phyloP scores from a whole-genome alignment of 2,329 filamentous ascomycete genomes.

The Alternaria sp. region DNA sequence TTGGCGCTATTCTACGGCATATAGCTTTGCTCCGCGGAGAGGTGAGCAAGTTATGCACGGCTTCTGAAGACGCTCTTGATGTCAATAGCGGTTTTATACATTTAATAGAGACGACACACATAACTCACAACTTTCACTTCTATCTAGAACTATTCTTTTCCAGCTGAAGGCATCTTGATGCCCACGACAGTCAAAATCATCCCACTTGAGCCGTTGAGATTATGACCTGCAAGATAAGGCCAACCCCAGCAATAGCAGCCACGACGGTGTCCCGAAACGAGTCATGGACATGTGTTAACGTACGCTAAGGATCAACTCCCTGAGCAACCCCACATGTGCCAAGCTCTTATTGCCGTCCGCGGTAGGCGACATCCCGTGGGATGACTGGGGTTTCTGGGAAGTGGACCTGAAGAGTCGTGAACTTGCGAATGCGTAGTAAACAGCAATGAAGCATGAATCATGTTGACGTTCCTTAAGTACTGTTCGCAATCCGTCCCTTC shows the following conservation, averaged over 20 bases:
- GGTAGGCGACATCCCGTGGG: not conserved
- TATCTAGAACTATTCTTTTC: fast-evolving
- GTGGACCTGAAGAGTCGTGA: not conserved
- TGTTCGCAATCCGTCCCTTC: not conserved
- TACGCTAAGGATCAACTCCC: constrained; percentile 4
- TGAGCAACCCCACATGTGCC: not conserved
- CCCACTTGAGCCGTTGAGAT: not conserved
- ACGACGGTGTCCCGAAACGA: not conserved
- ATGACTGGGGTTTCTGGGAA: not conserved
- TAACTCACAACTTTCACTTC: not conserved
- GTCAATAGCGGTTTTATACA: not conserved
- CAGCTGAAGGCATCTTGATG: not conserved
- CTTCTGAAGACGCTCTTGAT: not conserved
- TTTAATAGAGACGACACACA: not conserved
- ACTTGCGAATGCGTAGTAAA: not conserved
- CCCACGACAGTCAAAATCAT: not conserved
- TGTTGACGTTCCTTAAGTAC: not conserved
- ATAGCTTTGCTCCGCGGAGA: not conserved
- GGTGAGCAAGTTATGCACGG: not conserved
- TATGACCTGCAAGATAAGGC: not conserved
- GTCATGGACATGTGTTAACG: not conserved
- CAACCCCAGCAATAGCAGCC: not conserved
- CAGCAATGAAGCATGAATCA: not conserved
- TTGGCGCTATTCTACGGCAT: not conserved
- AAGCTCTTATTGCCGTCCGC: not conserved